Evolutionary conservation across 257 asterid genomes (phyloP).

Genomic region (Schizonepeta tenuifolia): DNA sequence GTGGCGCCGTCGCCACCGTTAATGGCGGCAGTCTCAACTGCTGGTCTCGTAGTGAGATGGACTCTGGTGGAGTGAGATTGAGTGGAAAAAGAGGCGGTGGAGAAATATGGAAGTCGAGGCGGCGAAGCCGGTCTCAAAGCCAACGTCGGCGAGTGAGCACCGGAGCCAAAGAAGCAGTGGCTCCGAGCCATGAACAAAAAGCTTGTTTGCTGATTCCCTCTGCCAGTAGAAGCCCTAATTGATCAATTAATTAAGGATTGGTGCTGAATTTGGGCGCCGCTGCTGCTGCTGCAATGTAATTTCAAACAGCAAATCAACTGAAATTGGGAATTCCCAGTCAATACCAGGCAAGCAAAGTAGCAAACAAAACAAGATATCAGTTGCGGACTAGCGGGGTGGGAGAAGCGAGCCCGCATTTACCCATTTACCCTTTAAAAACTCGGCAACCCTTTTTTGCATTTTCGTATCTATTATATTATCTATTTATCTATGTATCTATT

Average conservation of each 20-base stretch:
- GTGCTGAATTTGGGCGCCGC: background rate
- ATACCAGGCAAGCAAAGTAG: background rate
- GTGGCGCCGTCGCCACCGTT: slow-evolving; percentile 41
- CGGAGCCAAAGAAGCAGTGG: slow-evolving; percentile 38
- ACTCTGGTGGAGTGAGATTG: slow-evolving; percentile 29
- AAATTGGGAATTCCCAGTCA: background rate
- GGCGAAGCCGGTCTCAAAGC: slow-evolving; percentile 14
- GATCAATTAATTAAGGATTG: background rate
- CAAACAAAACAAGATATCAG: background rate
- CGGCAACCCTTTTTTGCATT: too few species aligned
- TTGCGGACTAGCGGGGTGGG: background rate
- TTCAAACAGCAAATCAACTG: background rate
- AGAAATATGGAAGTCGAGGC: slow-evolving; percentile 29
- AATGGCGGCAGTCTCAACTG: slow-evolving; percentile 39
- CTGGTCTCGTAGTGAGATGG: slow-evolving; percentile 43
- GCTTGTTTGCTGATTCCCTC: background rate
- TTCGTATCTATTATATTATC: background rate
- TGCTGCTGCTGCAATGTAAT: background rate
- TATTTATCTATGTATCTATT: too few species aligned
- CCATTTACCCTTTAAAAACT: background rate
- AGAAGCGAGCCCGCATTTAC: background rate
- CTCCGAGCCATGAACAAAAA: slow-evolving; percentile 40
- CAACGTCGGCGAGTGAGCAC: slow-evolving; percentile 25
- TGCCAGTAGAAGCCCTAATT: slow-evolving; percentile 1
- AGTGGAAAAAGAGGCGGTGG: slow-evolving; percentile 21